A percentile compares a stretch with the other conserved stretches of the same genome.
phyloP scores from a whole-genome alignment of 1,284 basidiomycete species.

The Ustilago nuda region DNA sequence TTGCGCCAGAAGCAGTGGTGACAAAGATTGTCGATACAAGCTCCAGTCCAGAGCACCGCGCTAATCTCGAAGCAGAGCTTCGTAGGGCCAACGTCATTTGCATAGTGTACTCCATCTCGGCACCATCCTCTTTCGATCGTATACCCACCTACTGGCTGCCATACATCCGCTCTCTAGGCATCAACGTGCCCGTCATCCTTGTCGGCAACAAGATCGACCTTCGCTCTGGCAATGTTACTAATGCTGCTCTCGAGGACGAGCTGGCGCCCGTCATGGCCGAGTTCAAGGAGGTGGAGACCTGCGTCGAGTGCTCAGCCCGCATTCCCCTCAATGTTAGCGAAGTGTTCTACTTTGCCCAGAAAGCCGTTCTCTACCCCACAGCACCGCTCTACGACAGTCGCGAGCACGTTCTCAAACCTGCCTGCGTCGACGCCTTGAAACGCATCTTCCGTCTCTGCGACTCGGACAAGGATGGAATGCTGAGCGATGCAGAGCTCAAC shows the following conservation, averaged over 20 bases:
- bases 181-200: constrained; percentile 91
- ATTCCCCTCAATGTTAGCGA: constrained; percentile 85
- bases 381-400: constrained; percentile 96
- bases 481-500: constrained; percentile 91
- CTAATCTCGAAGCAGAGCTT: constrained; percentile 91
- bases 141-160: constrained; percentile 99
- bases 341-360: constrained; percentile 99
- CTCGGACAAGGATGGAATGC: constrained; percentile 89
- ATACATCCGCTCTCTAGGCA: constrained; percentile 92
- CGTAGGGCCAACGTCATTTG: constrained; percentile 97
- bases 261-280: constrained; percentile 68
- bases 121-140: constrained; percentile 93
- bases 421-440: constrained; percentile 86
- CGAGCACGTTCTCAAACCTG: constrained; percentile 85
- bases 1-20: constrained; percentile 64
- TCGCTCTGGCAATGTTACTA: constrained; percentile 89
- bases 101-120: constrained; percentile 93
- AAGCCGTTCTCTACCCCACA: constrained; percentile 95
- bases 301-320: constrained; percentile 94
- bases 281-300: constrained; percentile 82
- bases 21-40: constrained; percentile 68
- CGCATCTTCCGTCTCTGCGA: constrained; percentile 98
- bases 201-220: constrained; percentile 99
- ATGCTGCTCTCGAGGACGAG: constrained; percentile 87
- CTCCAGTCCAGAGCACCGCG: constrained; percentile 77